Percentiles rank a stretch among this genome's conserved stretches.
Evolutionary conservation across 2,329 filamentous ascomycete species (phyloP).

Genomic region (Fusarium musae): DNA sequence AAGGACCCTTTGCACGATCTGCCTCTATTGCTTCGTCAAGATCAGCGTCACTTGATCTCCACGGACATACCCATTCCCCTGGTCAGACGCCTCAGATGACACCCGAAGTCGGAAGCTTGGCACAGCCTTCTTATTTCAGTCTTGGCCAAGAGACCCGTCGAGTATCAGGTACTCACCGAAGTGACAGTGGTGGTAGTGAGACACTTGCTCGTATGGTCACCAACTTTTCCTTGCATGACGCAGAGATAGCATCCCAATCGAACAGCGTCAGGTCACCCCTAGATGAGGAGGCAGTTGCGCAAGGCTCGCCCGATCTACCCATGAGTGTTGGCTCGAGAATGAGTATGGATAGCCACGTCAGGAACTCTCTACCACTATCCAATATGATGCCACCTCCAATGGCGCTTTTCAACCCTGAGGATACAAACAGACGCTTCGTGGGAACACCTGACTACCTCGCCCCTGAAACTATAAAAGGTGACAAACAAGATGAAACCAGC

Average conservation of each 20-base stretch:
- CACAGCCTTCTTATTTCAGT: slow-evolving; percentile 93
- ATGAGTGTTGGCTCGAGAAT: slow-evolving; percentile 50
- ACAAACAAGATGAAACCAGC: slow-evolving; percentile 96
- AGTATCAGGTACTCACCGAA: slow-evolving; percentile 80
- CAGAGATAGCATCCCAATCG: slow-evolving; percentile 54
- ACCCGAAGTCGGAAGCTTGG: slow-evolving; percentile 72
- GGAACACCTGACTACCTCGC: slow-evolving; percentile 97
- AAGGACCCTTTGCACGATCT: slow-evolving; percentile 88
- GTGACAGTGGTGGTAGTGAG: slow-evolving; percentile 93
- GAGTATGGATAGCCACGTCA: slow-evolving; percentile 50
- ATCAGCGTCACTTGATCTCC: slow-evolving; percentile 92
- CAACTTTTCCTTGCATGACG: slow-evolving; percentile 78
- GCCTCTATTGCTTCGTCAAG: slow-evolving; percentile 89
- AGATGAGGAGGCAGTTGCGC: slow-evolving; percentile 80
- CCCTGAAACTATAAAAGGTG: slow-evolving; percentile 94
- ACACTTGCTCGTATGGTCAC: slow-evolving; percentile 84
- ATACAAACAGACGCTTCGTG: slow-evolving; percentile 92
- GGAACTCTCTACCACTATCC: slow-evolving; percentile 57
- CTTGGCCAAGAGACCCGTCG: slow-evolving; percentile 74
- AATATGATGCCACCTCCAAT: slow-evolving; percentile 89
- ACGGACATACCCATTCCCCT: slow-evolving; percentile 78
- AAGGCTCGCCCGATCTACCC: slow-evolving; percentile 81
- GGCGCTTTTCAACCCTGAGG: slow-evolving; percentile 95
- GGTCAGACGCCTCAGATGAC: slow-evolving; percentile 87
- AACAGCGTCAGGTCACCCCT: slow-evolving; percentile 68